Evolutionary conservation across 257 asterid genomes (phyloP).

Genomic region (Nicotiana benthamiana): DNA sequence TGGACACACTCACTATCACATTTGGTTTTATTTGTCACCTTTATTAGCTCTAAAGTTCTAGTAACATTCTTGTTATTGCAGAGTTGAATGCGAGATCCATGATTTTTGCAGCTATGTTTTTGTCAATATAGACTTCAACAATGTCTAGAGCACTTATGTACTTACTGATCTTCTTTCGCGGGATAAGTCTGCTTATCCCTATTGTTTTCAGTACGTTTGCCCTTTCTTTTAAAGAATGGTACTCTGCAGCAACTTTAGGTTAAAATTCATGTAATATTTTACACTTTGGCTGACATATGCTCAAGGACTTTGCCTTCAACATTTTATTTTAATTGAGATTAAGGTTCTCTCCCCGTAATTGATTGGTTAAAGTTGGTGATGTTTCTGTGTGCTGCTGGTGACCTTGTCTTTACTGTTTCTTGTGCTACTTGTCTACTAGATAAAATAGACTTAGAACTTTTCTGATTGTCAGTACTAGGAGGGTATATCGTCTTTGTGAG

Average conservation of each 20-base stretch:
- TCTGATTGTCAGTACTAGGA: neutral
- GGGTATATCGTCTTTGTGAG: neutral
- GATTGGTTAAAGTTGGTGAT: neutral
- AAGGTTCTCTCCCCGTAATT: neutral
- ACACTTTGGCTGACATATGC: neutral
- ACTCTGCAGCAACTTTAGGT: neutral
- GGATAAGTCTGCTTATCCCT: constrained; percentile 5
- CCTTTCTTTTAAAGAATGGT: neutral
- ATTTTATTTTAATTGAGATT: neutral
- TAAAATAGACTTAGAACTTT: neutral
- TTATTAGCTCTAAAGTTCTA: neutral
- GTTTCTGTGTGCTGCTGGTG: neutral
- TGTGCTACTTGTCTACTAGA: neutral
- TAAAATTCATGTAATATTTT: constrained; percentile 5
- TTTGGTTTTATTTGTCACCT: neutral
- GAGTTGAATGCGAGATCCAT: constrained; percentile 25
- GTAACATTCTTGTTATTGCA: constrained; percentile 16
- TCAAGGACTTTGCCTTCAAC: neutral
- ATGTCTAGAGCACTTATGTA: constrained; percentile 11
- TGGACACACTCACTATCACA: neutral
- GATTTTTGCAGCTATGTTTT: constrained; percentile 25
- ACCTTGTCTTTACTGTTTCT: neutral
- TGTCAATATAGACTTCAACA: constrained; percentile 20
- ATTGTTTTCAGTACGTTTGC: neutral
- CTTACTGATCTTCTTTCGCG: constrained; percentile 6